These are phyloP conservation scores for Lepidium didymum DNA, from an alignment of 345 rosid species.

Conservation along the genomic window DNA sequence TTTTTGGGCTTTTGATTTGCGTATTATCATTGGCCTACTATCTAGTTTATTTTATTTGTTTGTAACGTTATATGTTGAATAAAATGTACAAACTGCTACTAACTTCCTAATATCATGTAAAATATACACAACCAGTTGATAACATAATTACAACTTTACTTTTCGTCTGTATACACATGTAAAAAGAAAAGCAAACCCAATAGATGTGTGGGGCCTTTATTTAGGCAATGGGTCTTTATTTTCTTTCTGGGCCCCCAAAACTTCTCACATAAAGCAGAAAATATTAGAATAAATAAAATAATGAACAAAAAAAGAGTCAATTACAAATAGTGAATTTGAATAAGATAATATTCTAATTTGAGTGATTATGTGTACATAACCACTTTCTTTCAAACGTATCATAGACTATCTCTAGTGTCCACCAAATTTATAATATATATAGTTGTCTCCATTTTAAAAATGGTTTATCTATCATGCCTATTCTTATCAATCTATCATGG, in stretches of 20 bases:
- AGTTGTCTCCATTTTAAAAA: background rate
- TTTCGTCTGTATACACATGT: background rate
- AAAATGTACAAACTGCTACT: background rate
- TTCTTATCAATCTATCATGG: slow-evolving; percentile 17
- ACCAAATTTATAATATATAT: slow-evolving; percentile 4
- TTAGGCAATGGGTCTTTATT: slow-evolving; percentile 8
- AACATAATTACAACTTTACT: background rate
- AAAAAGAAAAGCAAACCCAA: background rate
- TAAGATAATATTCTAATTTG: background rate
- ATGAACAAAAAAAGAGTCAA: background rate
- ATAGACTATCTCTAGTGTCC: slow-evolving; percentile 21
- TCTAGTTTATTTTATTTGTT: background rate
- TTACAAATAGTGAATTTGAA: background rate
- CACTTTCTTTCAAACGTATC: slow-evolving; percentile 25
- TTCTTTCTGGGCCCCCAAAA: background rate
- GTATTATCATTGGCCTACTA: background rate
- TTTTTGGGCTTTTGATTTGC: background rate
- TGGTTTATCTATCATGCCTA: background rate
- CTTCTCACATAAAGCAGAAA: background rate
- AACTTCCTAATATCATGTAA: background rate
- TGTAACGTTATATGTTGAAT: background rate
- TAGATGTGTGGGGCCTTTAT: slow-evolving; percentile 15
- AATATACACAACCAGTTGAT: background rate
- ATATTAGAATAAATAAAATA: background rate
- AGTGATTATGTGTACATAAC: slow-evolving; percentile 24